phyloP scores from a whole-genome alignment of 305 asterid species.

The Fraxinus platypoda region DNA sequence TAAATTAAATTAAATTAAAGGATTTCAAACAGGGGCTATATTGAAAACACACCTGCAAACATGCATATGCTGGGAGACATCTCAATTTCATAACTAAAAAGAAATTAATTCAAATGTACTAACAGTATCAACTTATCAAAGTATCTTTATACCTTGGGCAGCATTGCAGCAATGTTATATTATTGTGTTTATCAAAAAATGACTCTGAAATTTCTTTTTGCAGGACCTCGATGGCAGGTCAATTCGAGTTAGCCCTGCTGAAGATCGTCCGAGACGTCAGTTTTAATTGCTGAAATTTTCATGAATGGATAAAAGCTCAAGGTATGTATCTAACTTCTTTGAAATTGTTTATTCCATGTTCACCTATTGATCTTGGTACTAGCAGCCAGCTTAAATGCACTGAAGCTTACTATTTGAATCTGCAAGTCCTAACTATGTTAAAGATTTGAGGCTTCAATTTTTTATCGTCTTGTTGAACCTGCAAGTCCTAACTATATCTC shows the following conservation, averaged over 20 bases:
- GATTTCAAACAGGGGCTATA: neutral
- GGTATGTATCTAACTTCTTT: neutral
- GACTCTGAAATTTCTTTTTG: conserved; percentile 1
- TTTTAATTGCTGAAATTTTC: conserved; percentile 20
- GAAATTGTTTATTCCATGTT: neutral
- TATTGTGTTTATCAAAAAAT: neutral
- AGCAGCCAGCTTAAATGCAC: neutral
- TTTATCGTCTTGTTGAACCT: neutral
- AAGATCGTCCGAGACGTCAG: conserved; percentile 48
- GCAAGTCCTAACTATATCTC: neutral
- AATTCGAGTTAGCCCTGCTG: conserved; percentile 49
- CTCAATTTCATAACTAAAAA: neutral
- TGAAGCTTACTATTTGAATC: neutral
- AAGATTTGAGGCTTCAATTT: no score
- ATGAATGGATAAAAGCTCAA: neutral
- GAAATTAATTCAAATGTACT: neutral
- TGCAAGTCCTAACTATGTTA: neutral
- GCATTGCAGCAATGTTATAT: neutral
- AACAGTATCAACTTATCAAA: neutral
- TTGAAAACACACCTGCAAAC: neutral
- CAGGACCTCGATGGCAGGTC: conserved; percentile 47
- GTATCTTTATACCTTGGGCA: neutral
- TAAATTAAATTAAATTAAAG: no score
- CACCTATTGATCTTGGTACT: conserved; percentile 12
- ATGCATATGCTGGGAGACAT: neutral